These are phyloP conservation scores for Gynochthodes officinalis DNA, from an alignment of 257 asterid genomes.

Conservation along the genomic window DNA sequence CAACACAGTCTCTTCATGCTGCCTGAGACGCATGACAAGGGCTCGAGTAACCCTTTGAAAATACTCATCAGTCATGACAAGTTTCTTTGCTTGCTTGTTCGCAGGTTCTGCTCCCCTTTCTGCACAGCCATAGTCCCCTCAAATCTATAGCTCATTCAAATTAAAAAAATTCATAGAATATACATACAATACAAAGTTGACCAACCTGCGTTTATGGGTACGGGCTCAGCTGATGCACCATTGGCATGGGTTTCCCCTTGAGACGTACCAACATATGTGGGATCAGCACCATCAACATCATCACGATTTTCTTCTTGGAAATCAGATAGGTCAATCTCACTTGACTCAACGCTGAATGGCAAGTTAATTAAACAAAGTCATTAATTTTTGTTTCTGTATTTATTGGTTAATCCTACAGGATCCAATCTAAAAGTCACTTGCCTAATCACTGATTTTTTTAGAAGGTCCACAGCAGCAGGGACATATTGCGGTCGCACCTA, in stretches of 20 bases:
- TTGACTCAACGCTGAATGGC: conserved; percentile 83
- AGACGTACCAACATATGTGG: conserved; percentile 35
- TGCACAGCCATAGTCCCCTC: conserved; percentile 31
- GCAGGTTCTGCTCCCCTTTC: conserved; percentile 47
- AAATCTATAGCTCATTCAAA: conserved; percentile 7
- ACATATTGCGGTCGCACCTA: conserved; percentile 80
- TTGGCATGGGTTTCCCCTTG: conserved; percentile 31
- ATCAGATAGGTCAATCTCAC: conserved; percentile 92
- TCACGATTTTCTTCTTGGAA: conserved; percentile 66
- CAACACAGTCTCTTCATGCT: conserved; percentile 62
- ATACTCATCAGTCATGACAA: conserved; percentile 75
- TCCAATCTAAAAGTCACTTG: conserved; percentile 25
- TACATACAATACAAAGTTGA: conserved; percentile 5
- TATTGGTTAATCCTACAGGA: conserved; percentile 5
- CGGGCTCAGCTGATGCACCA: conserved; percentile 42
- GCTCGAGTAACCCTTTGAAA: conserved; percentile 90
- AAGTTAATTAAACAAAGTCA: conserved; percentile 11
- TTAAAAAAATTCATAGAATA: neutral
- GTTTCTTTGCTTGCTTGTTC: conserved; percentile 61
- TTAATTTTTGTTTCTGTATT: neutral
- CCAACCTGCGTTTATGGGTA: conserved; percentile 45
- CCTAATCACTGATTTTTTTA: conserved; percentile 92
- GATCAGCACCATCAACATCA: conserved; percentile 34
- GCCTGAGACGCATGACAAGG: conserved; percentile 76
- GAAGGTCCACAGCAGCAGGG: conserved; percentile 67